Evolutionary conservation across 1,139 yeast species (phyloP).

Genomic region (Geotrichum fermentans): DNA sequence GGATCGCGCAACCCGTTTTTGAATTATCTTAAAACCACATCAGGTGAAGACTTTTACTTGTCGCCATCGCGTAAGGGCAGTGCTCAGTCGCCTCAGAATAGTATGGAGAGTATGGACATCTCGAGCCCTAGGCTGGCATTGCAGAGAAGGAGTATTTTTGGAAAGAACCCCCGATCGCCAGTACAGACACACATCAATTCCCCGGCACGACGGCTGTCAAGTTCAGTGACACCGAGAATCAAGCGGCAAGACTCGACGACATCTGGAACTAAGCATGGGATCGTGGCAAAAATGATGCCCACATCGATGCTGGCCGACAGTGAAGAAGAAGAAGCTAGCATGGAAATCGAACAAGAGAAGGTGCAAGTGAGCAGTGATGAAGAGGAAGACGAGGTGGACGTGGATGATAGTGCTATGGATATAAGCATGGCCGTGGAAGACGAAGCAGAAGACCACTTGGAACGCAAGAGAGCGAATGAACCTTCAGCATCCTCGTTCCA

Average conservation of each 20-base stretch:
- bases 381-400: conserved; percentile 12
- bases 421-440: conserved; percentile 18
- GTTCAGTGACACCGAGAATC: conserved; percentile 16
- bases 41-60: not conserved
- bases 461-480: conserved; percentile 20
- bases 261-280: conserved; percentile 1
- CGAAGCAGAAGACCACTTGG: conserved; percentile 21
- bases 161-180: conserved; percentile 20
- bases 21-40: conserved; percentile 13
- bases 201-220: conserved; percentile 25
- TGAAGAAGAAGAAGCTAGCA: conserved; percentile 19
- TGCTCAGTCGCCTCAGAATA: conserved; percentile 4
- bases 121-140: conserved; percentile 5
- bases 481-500: too few species aligned
- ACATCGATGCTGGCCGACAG: conserved; percentile 10
- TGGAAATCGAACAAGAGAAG: conserved; percentile 16
- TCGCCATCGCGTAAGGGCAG: conserved; percentile 7
- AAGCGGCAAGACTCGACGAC: not conserved
- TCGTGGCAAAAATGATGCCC: conserved; percentile 9
- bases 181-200: conserved; percentile 26
- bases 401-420: conserved; percentile 10
- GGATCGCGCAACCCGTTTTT: conserved; percentile 13
- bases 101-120: conserved; percentile 12
- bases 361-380: conserved; percentile 17
- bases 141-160: conserved; percentile 7